Conservation (phyloP, 208 protist species). For the Leishmania tropica region DNA sequence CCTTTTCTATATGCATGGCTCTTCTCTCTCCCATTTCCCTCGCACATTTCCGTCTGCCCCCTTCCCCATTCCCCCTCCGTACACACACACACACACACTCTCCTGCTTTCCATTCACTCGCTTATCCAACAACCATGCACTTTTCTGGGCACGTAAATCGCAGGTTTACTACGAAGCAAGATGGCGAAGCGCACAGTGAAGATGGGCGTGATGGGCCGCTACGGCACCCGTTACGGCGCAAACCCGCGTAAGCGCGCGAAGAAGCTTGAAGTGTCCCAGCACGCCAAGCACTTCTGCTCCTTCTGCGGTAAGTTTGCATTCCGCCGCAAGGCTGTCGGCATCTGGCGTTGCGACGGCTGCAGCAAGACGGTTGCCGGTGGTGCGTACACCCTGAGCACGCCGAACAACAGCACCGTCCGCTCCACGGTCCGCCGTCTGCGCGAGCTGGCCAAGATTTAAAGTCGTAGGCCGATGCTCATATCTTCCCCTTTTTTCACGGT, state of each 20-base stretch:
- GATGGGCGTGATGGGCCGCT: constrained; percentile 99
- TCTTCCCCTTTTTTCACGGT: neutral
- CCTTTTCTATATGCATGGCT: constrained; percentile 16
- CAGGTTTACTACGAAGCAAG: constrained; percentile 14
- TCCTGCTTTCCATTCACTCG: neutral
- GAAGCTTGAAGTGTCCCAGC: constrained; percentile 99
- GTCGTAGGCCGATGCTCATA: neutral
- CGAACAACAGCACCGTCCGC: constrained; percentile 97
- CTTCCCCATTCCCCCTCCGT: constrained; percentile 3
- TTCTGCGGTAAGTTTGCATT: constrained; percentile 99
- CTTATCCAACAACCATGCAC: neutral
- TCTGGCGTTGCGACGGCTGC: constrained; percentile 99
- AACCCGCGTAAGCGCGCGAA: constrained; percentile 99
- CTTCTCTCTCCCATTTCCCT: constrained; percentile 8
- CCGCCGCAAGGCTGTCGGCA: constrained; percentile 97
- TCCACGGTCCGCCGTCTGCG: constrained; percentile 98
- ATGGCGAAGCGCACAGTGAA: constrained; percentile 99
- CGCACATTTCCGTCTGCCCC: constrained; percentile 20
- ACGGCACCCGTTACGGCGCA: constrained; percentile 99
- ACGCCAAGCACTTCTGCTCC: constrained; percentile 98
- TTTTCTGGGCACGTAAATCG: neutral
- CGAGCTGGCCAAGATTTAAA: constrained; percentile 90
- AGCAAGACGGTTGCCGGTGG: constrained; percentile 97
- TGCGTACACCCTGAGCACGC: constrained; percentile 96
- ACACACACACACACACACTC: too few relatives aligned